A percentile compares a stretch with the other conserved stretches of the same genome.
These are phyloP conservation scores for Ophiostoma ulmi DNA, from an alignment of 2,329 filamentous ascomycete genomes.

Conservation along the genomic window DNA sequence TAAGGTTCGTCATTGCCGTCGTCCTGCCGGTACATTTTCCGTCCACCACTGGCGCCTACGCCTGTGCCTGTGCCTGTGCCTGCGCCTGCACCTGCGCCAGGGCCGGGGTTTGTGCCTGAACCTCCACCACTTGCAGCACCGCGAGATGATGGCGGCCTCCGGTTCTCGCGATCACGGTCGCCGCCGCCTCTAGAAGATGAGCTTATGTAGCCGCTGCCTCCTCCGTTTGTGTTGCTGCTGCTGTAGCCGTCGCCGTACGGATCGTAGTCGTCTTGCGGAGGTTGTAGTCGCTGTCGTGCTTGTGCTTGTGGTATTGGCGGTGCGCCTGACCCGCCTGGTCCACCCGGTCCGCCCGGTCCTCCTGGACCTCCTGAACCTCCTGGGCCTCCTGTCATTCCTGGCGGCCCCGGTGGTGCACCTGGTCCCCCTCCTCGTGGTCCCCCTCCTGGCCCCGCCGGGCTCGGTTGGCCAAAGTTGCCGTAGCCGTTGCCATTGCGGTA, in stretches of 20 bases:
- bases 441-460: conserved; percentile 5
- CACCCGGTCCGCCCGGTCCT: conserved; percentile 22
- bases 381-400: conserved; percentile 13
- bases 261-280: conserved; percentile 45
- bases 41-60: conserved; percentile 5
- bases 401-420: conserved; percentile 23
- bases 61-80: background rate
- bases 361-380: background rate
- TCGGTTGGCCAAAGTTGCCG: conserved; percentile 39
- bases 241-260: conserved; percentile 45
- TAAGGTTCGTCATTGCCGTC: conserved; percentile 18
- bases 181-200: conserved; percentile 19
- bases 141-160: conserved; percentile 23
- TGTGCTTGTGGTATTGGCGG: conserved; percentile 14
- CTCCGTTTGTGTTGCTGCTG: conserved; percentile 39
- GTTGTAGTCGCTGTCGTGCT: conserved; percentile 9
- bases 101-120: background rate
- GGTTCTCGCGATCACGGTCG: conserved; percentile 10
- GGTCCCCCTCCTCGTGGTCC: conserved; percentile 11
- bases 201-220: conserved; percentile 29
- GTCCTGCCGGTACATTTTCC: conserved; percentile 20
- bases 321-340: background rate
- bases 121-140: conserved; percentile 27
- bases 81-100: background rate
- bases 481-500: conserved; percentile 44